Conservation (phyloP, 305 asterid genomes). For the Fraxinus sp. region DNA sequence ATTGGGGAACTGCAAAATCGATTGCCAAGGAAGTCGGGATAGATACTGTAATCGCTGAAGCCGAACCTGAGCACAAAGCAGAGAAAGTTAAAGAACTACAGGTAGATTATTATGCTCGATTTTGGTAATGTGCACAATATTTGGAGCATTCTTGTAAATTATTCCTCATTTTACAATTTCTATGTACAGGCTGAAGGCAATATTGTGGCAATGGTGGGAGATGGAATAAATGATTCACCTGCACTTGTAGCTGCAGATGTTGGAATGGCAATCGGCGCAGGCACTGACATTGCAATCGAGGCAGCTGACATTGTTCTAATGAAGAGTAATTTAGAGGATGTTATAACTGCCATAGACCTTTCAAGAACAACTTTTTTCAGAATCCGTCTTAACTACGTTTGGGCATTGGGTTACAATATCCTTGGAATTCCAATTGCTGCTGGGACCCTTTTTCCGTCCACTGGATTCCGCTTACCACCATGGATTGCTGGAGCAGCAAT, state of each 20-base stretch:
- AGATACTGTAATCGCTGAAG: constrained; percentile 53
- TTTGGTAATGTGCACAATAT: background rate
- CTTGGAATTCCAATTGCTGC: constrained; percentile 88
- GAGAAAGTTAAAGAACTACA: constrained; percentile 67
- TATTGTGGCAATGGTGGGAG: constrained; percentile 88
- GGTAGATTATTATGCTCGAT: constrained; percentile 26
- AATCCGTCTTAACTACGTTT: constrained; percentile 68
- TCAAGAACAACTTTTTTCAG: constrained; percentile 68
- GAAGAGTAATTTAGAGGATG: constrained; percentile 85
- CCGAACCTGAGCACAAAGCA: constrained; percentile 72
- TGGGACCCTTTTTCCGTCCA: constrained; percentile 68
- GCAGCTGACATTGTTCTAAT: constrained; percentile 86
- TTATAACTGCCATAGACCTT: constrained; percentile 76
- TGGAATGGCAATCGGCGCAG: constrained; percentile 91
- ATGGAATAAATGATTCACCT: constrained; percentile 89
- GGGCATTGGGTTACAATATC: constrained; percentile 82
- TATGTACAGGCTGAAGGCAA: constrained; percentile 55
- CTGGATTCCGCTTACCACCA: constrained; percentile 78
- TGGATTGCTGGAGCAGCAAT: constrained; percentile 95
- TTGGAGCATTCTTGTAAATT: background rate
- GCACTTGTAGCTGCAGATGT: constrained; percentile 87
- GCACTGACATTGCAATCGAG: constrained; percentile 84
- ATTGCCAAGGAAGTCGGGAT: constrained; percentile 67
- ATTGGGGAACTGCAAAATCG: constrained; percentile 71
- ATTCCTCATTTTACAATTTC: background rate